Percentiles rank a stretch among this genome's conserved stretches.
Evolutionary conservation across 495 filamentous ascomycete species (phyloP).

Genomic region (Patellaria atrata): DNA sequence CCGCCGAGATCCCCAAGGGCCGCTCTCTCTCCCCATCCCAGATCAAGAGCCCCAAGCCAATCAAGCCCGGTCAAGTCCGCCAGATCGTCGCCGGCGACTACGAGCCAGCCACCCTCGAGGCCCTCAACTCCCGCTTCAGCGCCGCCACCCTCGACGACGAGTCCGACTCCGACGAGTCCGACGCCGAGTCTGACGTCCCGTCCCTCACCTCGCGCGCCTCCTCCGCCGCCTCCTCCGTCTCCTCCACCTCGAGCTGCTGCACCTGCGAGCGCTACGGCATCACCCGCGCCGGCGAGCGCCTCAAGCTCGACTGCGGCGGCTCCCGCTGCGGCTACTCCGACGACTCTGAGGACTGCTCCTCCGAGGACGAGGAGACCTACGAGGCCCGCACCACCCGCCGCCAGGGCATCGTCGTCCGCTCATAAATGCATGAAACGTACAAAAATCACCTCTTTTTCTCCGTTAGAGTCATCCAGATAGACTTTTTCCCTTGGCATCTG

Average conservation of each 20-base stretch:
- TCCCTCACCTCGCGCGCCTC: slow-evolving; percentile 57
- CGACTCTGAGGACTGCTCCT: slow-evolving; percentile 42
- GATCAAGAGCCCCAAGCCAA: slow-evolving; percentile 82
- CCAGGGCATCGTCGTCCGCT: slow-evolving; percentile 63
- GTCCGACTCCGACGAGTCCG: slow-evolving; percentile 34
- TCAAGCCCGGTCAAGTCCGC: slow-evolving; percentile 70
- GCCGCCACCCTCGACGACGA: slow-evolving; percentile 46
- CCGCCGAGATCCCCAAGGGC: slow-evolving; percentile 61
- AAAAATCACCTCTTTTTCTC: not conserved
- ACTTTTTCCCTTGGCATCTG: no score
- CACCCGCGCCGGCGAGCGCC: slow-evolving; percentile 76
- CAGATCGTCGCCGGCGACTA: slow-evolving; percentile 70
- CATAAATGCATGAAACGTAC: no score
- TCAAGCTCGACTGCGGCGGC: slow-evolving; percentile 90
- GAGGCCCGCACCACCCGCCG: slow-evolving; percentile 40
- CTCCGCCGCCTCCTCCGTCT: slow-evolving; percentile 58
- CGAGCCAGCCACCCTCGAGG: slow-evolving; percentile 43
- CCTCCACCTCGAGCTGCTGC: slow-evolving; percentile 58
- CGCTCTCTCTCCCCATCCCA: slow-evolving; percentile 74
- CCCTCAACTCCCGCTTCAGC: slow-evolving; percentile 60
- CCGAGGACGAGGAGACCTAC: slow-evolving; percentile 25
- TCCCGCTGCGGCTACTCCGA: slow-evolving; percentile 68
- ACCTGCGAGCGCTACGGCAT: slow-evolving; percentile 92
- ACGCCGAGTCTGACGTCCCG: slow-evolving; percentile 27
- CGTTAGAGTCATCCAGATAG: no score